A percentile compares a stretch with the other conserved stretches of the same genome.
These are phyloP conservation scores for Candida pini DNA, from an alignment of 805 yeast genomes.

Conservation along the genomic window DNA sequence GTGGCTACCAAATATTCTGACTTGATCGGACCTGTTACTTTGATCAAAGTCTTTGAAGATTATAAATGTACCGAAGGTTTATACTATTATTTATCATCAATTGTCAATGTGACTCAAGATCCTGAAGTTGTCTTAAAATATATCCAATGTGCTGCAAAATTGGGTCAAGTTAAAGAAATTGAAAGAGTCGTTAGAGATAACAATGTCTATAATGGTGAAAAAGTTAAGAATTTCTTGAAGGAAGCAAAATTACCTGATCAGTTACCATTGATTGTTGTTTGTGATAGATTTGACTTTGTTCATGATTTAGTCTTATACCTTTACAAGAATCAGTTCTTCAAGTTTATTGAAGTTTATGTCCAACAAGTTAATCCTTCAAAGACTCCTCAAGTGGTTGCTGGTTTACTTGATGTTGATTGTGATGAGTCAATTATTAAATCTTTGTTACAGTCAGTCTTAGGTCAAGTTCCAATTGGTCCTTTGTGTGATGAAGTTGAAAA, in stretches of 20 bases:
- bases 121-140: constrained; percentile 94
- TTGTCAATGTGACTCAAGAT: constrained; percentile 90
- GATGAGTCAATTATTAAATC: constrained; percentile 83
- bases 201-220: constrained; percentile 91
- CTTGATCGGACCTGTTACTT: constrained; percentile 75
- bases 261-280: constrained; percentile 91
- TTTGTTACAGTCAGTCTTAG: constrained; percentile 77
- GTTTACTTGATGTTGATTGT: constrained; percentile 93
- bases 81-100: constrained; percentile 87
- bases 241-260: constrained; percentile 93
- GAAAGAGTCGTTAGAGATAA: constrained; percentile 95
- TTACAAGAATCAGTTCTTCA: constrained; percentile 93
- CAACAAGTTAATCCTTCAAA: constrained; percentile 95
- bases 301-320: constrained; percentile 91
- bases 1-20: constrained; percentile 96
- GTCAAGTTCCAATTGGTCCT: constrained; percentile 88
- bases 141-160: constrained; percentile 87
- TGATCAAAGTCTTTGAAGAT: constrained; percentile 90
- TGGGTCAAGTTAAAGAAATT: constrained; percentile 88
- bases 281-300: constrained; percentile 86
- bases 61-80: constrained; percentile 89
- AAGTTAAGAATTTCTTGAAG: constrained; percentile 93
- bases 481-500: constrained; percentile 93
- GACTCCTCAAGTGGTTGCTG: constrained; percentile 96
- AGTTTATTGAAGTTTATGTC: constrained; percentile 95